Evolutionary conservation across 2,329 filamentous ascomycete genomes (phyloP), one percentile per base, ranked within the genome.

Genomic region (Aspergillus flavus): DNA sequence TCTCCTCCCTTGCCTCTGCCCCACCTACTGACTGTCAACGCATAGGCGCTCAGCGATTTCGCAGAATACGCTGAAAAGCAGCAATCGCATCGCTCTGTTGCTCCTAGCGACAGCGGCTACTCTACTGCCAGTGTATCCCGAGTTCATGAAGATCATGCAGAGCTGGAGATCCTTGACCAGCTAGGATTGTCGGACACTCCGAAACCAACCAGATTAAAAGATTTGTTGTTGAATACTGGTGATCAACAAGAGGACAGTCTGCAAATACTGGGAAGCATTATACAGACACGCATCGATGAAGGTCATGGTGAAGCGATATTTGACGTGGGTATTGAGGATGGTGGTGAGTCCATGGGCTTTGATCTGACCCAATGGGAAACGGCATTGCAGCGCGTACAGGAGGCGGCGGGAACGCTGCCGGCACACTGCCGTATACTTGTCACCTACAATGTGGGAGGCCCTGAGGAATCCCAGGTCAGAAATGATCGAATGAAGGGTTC

Each of bases 61-160:
- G 93, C 94, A 78, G 95, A 99, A 73, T 98, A 97, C 73, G 95
- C 97, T 68, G 93, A 98, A 78, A 91, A 93, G 76, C 94, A 98
- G 77, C 95, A 98, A 78, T 89, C 89, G 28, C 76, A 73, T 30
- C 78, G 79, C 48, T 72, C 75, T 16, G 69, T 67, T 11, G 72
- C 76, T 14, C 75, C 78, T 12, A 79, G 76, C 66, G 78, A 81
- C 62, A 81, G 76, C 68, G 77, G 76, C 39, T 78, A 80, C 62
- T 76, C 76, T 34, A 81, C 76, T 5, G 72, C 72, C 2, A 75
- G 69, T 52, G 69, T 73, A 23, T 73, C 75, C 55, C 73, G 68
- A 55, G 72, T 72, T 39, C 72, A 79, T 41, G 87, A 91, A 71
- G 89, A 95, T 68, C 91, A 94, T 74, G 93, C 94, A 59, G 94